Evolutionary conservation across 495 filamentous ascomycete genomes (phyloP).

Genomic region (Bathelium albidoporum): DNA sequence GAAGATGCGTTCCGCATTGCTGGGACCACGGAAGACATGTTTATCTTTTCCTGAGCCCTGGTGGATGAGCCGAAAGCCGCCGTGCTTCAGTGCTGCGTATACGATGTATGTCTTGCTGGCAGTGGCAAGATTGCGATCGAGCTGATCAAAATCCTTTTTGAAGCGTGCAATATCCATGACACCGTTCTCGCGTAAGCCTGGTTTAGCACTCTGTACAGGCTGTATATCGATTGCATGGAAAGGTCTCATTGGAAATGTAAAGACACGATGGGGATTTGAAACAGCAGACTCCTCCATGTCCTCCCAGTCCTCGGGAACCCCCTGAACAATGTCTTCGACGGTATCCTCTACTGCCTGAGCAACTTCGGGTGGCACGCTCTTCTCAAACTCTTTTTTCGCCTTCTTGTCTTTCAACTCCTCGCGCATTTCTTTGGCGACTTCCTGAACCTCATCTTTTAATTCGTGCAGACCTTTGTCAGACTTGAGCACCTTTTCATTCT

Average conservation of each 20-base stretch:
- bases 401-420: constrained; percentile 48
- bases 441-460: constrained; percentile 37
- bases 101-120: constrained; percentile 87
- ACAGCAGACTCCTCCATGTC: constrained; percentile 50
- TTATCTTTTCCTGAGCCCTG: constrained; percentile 87
- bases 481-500: constrained; percentile 29
- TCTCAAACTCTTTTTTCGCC: constrained; percentile 41
- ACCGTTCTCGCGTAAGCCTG: constrained; percentile 49
- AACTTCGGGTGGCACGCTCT: constrained; percentile 39
- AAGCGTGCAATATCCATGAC: constrained; percentile 83
- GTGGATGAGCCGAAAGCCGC: constrained; percentile 81
- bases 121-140: constrained; percentile 82
- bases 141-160: constrained; percentile 95
- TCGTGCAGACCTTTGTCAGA: constrained; percentile 27
- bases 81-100: constrained; percentile 84
- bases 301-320: constrained; percentile 59
- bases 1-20: constrained; percentile 82
- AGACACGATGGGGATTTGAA: constrained; percentile 43
- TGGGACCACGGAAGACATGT: constrained; percentile 61
- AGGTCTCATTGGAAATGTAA: constrained; percentile 91
- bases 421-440: constrained; percentile 42
- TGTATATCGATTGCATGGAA: constrained; percentile 71
- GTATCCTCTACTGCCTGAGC: constrained; percentile 48
- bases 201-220: constrained; percentile 30
- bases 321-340: constrained; percentile 46